These are phyloP conservation scores for Jaminaea rosea DNA, from an alignment of 1,284 basidiomycete species.

Conservation along the genomic window DNA sequence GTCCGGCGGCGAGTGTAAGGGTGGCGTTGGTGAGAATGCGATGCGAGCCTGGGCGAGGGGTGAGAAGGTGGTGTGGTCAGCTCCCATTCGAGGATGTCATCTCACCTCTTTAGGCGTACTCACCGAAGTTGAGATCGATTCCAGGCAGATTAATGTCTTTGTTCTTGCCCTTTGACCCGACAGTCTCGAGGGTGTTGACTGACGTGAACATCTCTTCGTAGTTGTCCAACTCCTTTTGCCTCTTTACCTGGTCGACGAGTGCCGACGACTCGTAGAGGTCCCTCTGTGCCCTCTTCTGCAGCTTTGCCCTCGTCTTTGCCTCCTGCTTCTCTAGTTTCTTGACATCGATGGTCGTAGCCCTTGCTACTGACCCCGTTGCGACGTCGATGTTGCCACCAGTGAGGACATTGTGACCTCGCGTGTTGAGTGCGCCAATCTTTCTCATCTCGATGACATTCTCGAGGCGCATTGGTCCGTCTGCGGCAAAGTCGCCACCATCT, in stretches of 20 bases:
- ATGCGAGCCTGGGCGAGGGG: conserved; percentile 60
- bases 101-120: not conserved
- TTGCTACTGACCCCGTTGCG: conserved; percentile 89
- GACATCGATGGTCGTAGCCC: conserved; percentile 87
- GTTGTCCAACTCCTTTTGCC: conserved; percentile 69
- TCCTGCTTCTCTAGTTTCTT: conserved; percentile 98
- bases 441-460: conserved; percentile 95
- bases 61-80: not conserved
- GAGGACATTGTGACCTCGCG: conserved; percentile 31
- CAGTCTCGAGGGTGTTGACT: conserved; percentile 89
- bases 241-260: conserved; percentile 80
- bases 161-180: conserved; percentile 60
- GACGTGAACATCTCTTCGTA: conserved; percentile 99
- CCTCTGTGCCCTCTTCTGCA: conserved; percentile 73
- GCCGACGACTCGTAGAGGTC: conserved; percentile 94
- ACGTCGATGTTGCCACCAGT: conserved; percentile 53
- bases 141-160: conserved; percentile 83
- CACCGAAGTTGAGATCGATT: conserved; percentile 59
- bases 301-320: conserved; percentile 93
- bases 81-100: not conserved
- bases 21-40: conserved; percentile 67
- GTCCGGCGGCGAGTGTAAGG: conserved; percentile 20
- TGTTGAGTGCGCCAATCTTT: conserved; percentile 53
- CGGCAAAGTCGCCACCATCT: conserved; percentile 49
- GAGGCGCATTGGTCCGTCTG: conserved; percentile 58